These are phyloP conservation scores for Neonectria hederae DNA, from an alignment of 2,329 filamentous ascomycete species.

Conservation along the genomic window DNA sequence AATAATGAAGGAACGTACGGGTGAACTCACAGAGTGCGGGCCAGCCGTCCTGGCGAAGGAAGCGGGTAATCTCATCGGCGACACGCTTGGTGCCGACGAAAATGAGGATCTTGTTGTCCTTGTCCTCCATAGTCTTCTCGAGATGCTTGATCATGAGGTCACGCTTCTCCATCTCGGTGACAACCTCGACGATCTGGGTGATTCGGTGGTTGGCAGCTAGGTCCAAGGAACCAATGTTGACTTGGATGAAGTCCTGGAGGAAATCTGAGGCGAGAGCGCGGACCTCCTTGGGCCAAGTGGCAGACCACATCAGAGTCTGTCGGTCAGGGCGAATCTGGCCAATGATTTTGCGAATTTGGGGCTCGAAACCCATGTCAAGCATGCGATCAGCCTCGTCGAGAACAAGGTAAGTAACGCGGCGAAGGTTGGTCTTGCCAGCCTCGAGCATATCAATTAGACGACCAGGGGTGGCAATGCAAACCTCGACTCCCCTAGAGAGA, in stretches of 20 bases:
- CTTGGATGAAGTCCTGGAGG: slow-evolving; percentile 95
- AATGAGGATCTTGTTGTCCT: slow-evolving; percentile 92
- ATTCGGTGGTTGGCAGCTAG: slow-evolving; percentile 97
- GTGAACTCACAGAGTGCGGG: slow-evolving; percentile 84
- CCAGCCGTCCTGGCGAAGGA: slow-evolving; percentile 98
- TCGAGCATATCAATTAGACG: slow-evolving; percentile 99
- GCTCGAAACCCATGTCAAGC: slow-evolving; percentile 99
- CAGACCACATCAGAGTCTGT: slow-evolving; percentile 99
- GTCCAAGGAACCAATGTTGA: slow-evolving; percentile 97
- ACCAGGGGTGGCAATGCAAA: slow-evolving; percentile 97
- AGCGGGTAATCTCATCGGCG: slow-evolving; percentile 96
- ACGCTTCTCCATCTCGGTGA: slow-evolving; percentile 96
- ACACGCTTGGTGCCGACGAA: slow-evolving; percentile 96
- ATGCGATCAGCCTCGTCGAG: slow-evolving; percentile 99
- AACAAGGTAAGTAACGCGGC: slow-evolving; percentile 96
- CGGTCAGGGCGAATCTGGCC: slow-evolving; percentile 96
- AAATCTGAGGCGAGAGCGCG: slow-evolving; percentile 91
- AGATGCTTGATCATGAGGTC: slow-evolving; percentile 97
- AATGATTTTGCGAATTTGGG: slow-evolving; percentile 99
- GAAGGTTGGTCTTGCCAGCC: slow-evolving; percentile 96
- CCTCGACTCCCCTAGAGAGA: slow-evolving; percentile 92
- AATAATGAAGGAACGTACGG: slow-evolving; percentile 44
- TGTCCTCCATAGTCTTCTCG: slow-evolving; percentile 97
- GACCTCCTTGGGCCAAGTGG: slow-evolving; percentile 99
- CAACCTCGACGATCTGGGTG: slow-evolving; percentile 96